A percentile compares a stretch with the other conserved stretches of the same genome.
phyloP scores from a whole-genome alignment of 495 filamentous ascomycete genomes.

The Neurospora africana region DNA sequence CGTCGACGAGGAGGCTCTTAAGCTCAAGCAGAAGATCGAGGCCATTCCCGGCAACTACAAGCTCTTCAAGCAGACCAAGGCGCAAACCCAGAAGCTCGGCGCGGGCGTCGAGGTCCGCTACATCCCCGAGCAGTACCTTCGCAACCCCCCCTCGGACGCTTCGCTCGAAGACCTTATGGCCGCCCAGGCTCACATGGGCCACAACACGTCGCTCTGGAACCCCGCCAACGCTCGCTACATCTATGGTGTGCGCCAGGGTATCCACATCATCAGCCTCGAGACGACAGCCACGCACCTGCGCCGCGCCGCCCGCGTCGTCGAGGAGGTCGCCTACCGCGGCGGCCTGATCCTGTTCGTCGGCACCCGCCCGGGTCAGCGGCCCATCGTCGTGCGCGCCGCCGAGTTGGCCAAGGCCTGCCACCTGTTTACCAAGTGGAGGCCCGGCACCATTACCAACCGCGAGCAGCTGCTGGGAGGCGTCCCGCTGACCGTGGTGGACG shows the following conservation, averaged over 20 bases:
- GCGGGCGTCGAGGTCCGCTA: slow-evolving; percentile 47
- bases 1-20: slow-evolving; percentile 8
- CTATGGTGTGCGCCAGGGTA: slow-evolving; percentile 76
- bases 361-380: slow-evolving; percentile 67
- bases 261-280: slow-evolving; percentile 92
- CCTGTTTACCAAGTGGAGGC: slow-evolving; percentile 88
- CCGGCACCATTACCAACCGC: slow-evolving; percentile 86
- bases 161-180: slow-evolving; percentile 90
- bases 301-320: slow-evolving; percentile 78
- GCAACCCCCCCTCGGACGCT: slow-evolving; percentile 66
- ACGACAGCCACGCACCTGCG: slow-evolving; percentile 77
- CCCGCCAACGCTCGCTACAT: slow-evolving; percentile 92
- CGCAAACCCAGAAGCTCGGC: slow-evolving; percentile 38
- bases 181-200: slow-evolving; percentile 81
- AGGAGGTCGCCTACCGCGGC: slow-evolving; percentile 71
- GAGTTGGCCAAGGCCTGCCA: slow-evolving; percentile 70
- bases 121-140: slow-evolving; percentile 53
- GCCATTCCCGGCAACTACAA: slow-evolving; percentile 21
- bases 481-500: slow-evolving; percentile 57
- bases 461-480: slow-evolving; percentile 68
- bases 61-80: slow-evolving; percentile 14
- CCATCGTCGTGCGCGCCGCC: slow-evolving; percentile 70
- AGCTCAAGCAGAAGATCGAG: slow-evolving; percentile 13
- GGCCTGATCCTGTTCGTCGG: slow-evolving; percentile 88
- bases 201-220: slow-evolving; percentile 89